Base-by-base conservation (phyloP, 1,284 basidiomycete species). In the Boletellus deceptivus region DNA sequence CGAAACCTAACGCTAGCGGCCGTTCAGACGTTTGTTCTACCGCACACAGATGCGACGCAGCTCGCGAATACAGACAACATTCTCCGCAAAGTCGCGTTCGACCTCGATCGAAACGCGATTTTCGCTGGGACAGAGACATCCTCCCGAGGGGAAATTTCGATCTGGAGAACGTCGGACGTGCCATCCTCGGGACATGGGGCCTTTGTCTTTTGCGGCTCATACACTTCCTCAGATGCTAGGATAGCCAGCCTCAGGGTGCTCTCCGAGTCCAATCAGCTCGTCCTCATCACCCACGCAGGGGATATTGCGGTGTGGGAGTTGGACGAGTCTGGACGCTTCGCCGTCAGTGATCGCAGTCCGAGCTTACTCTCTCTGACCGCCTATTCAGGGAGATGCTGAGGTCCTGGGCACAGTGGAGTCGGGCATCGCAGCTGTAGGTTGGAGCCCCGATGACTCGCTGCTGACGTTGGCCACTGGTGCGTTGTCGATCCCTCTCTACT, bases 361-460 rank as follows among this genome's bases (percentile, higher is more conserved):
- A 29, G 4, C 11, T 50, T 33, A 6, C 40, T 22, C 31, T 49
- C 35, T 44, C 49, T 46, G 18, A 52, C 38, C 41, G 18, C 36
- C 14, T 4, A 50, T 48, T 27, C 46, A 67, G 65, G 58, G 57
- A 17, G 59, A 56, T 46, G 56, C 80, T 41, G 90, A 94, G 57
- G 79, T 91, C 6, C 84, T 94, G 46, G 95, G 96, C 5, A 86
- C 86, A 0, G 82, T 98, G 14, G 93, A 97, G 52, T 78, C 83
- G 24, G 93, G 92, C 0, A 86, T 99, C 47, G 72, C 83, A 39
- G 86, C 88, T 3, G 93, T 91, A 3, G 75, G 80, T 6, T 98
- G 94, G 93, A 88, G 88, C 52, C 93, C 95, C 2, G 95, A 98
- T 65, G 91, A 95, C 49, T 86, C 93, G 34, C 72, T 93, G 18